These are phyloP conservation scores for Penicillium crustosum DNA, from an alignment of 2,329 filamentous ascomycete species.

Conservation along the genomic window DNA sequence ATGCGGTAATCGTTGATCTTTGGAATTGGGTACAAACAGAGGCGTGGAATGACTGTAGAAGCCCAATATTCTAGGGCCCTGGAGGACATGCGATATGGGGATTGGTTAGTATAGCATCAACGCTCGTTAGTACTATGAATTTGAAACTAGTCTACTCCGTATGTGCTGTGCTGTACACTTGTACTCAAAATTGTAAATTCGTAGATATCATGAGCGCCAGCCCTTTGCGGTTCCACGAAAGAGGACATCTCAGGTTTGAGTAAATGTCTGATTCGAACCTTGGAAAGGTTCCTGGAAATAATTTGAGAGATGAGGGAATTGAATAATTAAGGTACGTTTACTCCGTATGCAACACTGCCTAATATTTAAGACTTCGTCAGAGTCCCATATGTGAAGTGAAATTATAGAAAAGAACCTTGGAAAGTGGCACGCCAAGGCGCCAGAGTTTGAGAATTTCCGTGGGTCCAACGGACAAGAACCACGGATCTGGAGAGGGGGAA, in stretches of 20 bases:
- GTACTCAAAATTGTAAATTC: neutral
- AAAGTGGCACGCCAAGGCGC: neutral
- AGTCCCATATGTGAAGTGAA: neutral
- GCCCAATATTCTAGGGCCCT: neutral
- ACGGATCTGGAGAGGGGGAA: neutral
- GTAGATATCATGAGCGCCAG: neutral
- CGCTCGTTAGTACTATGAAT: neutral
- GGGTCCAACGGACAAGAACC: neutral
- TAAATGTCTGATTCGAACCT: neutral
- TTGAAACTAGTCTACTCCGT: neutral
- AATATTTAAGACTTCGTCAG: neutral
- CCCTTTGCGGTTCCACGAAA: no score
- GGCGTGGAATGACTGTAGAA: neutral
- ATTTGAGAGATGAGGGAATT: neutral
- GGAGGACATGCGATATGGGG: neutral
- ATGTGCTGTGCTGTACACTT: neutral
- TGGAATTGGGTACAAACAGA: neutral
- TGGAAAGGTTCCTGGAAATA: neutral
- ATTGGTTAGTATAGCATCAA: neutral
- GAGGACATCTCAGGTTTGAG: no score
- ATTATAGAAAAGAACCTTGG: neutral
- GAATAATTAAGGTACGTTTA: no score
- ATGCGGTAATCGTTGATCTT: neutral
- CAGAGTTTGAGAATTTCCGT: neutral
- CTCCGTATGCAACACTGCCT: no score